Conservation (phyloP, 2,329 filamentous ascomycete species). For the Monosporascus sp. region DNA sequence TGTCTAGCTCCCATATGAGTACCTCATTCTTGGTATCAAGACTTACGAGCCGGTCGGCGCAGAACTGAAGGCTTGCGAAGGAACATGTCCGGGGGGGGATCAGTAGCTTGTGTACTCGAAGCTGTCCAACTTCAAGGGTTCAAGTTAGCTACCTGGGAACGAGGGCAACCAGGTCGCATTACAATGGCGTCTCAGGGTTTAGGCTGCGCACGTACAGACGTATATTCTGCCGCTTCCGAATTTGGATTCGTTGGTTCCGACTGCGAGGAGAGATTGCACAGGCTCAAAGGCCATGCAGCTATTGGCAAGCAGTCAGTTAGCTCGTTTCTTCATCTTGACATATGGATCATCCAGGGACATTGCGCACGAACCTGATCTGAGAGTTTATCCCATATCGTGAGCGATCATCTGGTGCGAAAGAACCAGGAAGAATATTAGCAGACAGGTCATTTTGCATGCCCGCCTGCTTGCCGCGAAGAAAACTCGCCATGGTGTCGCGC, state of each 20-base stretch:
- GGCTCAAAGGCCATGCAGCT: slow-evolving; percentile 88
- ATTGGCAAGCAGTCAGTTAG: slow-evolving; percentile 36
- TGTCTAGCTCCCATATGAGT: slow-evolving; percentile 73
- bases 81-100: slow-evolving; percentile 66
- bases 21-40: slow-evolving; percentile 84
- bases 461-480: slow-evolving; percentile 86
- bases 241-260: slow-evolving; percentile 82
- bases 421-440: slow-evolving; percentile 67
- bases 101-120: slow-evolving; percentile 71
- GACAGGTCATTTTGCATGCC: slow-evolving; percentile 91
- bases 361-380: slow-evolving; percentile 51
- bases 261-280: slow-evolving; percentile 84
- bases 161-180: too few species aligned
- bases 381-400: slow-evolving; percentile 78
- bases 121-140: slow-evolving; percentile 55
- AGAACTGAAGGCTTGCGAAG: slow-evolving; percentile 75
- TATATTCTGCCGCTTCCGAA: slow-evolving; percentile 86
- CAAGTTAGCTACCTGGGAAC: neutral
- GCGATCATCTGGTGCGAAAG: slow-evolving; percentile 81
- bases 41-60: slow-evolving; percentile 76
- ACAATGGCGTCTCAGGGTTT: slow-evolving; percentile 20
- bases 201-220: slow-evolving; percentile 38
- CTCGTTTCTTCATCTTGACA: neutral
- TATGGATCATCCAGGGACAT: neutral
- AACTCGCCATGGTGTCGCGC: slow-evolving; percentile 63